Conservation (phyloP, 2,329 filamentous ascomycete species). For the Aspergillus pseudonomiae region DNA sequence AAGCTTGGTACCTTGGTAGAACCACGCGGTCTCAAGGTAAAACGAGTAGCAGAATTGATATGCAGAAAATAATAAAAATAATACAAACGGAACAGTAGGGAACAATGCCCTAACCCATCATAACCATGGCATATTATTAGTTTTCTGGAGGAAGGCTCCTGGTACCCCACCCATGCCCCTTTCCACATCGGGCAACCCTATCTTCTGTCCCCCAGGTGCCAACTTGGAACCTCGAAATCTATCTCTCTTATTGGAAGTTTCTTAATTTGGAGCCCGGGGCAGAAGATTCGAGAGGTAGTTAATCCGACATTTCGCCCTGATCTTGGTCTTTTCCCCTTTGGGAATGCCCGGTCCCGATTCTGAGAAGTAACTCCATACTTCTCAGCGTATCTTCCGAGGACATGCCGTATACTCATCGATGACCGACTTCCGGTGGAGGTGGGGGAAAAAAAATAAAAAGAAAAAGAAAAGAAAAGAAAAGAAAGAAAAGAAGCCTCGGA, state of each 20-base stretch:
- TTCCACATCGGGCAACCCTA: constrained; percentile 9
- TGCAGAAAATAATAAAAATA: not conserved
- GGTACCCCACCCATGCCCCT: constrained; percentile 9
- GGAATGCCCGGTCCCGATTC: constrained; percentile 9
- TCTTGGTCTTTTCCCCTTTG: constrained; percentile 1
- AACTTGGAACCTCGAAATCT: constrained; percentile 6
- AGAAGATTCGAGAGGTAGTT: constrained; percentile 6
- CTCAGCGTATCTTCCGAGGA: not conserved
- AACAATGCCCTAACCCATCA: constrained; percentile 9
- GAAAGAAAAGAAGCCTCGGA: not conserved
- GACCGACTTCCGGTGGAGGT: not conserved
- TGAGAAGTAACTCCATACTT: not conserved
- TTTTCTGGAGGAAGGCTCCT: constrained; percentile 1
- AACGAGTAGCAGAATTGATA: not conserved
- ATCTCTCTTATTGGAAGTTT: constrained; percentile 8
- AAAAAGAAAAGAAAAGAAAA: too few species aligned
- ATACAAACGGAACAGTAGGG: not conserved
- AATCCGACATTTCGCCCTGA: not conserved
- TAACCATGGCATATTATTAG: constrained; percentile 20
- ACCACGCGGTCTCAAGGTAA: too few species aligned
- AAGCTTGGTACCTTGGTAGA: not conserved
- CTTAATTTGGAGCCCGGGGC: constrained; percentile 20
- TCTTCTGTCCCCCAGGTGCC: constrained; percentile 11
- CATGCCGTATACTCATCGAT: not conserved
- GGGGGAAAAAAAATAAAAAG: too few species aligned